Base-by-base conservation (phyloP, 2,329 filamentous ascomycete species). In the Ilyonectria sp. region DNA sequence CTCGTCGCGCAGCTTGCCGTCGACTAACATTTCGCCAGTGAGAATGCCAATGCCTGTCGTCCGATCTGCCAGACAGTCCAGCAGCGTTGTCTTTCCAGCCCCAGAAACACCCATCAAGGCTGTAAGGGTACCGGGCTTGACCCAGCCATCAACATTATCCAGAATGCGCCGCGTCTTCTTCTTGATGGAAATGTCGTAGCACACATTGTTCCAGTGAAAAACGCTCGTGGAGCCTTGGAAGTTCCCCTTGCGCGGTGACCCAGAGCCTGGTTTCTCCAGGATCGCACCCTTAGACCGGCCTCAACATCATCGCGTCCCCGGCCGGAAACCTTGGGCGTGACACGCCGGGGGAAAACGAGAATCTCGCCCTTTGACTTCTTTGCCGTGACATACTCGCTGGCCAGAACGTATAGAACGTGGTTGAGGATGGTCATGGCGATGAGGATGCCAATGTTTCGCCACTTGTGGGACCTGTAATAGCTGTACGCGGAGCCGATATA, bases 91-190 rank as follows among this genome's bases (percentile, higher is more conserved):
- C 77, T 93, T 93, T 54, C 91, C 77, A 4, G 77, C 77, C 1
- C 77, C 76, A 0, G 76, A 74, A 15, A 74, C 73, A 11, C 77
- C 90, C 68, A 93, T 93, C 1, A 92, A 83, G 13, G 90, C 91
- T 9, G 91, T 93, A 43, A 92, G 81, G 15, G 90, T 93, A 49
- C 91, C 91, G 3, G 91, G 91, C 77, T 93, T 91, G 57, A 93
- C 90, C 90, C 90, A 93, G 17, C 91, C 91, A 75, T 92, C 89
- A 4, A 93, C 89, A 60, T 92, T 83, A 66, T 93, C 88, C 33
- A 93, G 80, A 72, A 94, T 89, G 21, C 90, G 86, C 21, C 91
- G 85, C 3, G 82, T 77, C 69, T 92, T 86, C 76, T 92, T 92
- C 54, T 78, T 79, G 77, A 93, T 91, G 69, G 89, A 87, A 76